These are phyloP conservation scores for slime mould (Dictyostelium discoideum) DNA, from an alignment of 78 protist genomes.

Conservation along the genomic window dicty_2.7 NC_007089.4:3369501-3370000, in stretches of 20 bases:
- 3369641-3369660: constrained; percentile 78
- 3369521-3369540: constrained; percentile 78
- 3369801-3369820: constrained; percentile 75
- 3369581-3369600: constrained; percentile 76
- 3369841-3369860: constrained; percentile 85
- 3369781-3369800: constrained; percentile 71
- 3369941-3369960: neutral
- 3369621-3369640: constrained; percentile 87
- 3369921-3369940: neutral
- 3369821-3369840: constrained; percentile 90
- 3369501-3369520: constrained; percentile 90
- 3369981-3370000: neutral
- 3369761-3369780: constrained; percentile 87
- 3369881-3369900: constrained; percentile 68
- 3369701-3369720: constrained; percentile 69
- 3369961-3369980: neutral
- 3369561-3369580: constrained; percentile 91
- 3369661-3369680: constrained; percentile 86
- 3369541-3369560: constrained; percentile 83
- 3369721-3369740: constrained; percentile 80
- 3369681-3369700: constrained; percentile 87
- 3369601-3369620: constrained; percentile 93
- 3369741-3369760: constrained; percentile 85
- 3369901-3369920: constrained; percentile 52
- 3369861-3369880: constrained; percentile 42